Evolutionary conservation across 345 rosid genomes (phyloP), one percentile per base, ranked within the genome.

Genomic region (Noccaea caerulescens): DNA sequence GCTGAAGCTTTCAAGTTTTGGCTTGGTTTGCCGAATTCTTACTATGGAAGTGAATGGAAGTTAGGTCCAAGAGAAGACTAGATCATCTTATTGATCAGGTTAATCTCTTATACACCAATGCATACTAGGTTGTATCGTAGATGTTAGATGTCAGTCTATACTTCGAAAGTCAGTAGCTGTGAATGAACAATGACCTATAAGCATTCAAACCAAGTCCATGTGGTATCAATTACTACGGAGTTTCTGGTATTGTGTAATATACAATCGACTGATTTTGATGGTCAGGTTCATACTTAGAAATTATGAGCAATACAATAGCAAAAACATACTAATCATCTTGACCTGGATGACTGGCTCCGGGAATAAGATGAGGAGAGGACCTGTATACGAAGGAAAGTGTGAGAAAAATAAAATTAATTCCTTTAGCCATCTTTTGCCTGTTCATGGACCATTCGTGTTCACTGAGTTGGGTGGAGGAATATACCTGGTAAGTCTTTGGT

Each of bases 1-100:
- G 93, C 97, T 0, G 98, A 91, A 86, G 98, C 98, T 49, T 91
- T 89, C 82, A 93, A 93, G 81, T 93, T 91, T 73, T 91, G 97
- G 97, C 73, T 93, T 69, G 98, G 98, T 69, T 79, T 91, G 66
- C 97, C 98, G 38, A 91, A 91, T 80, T 87, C 92, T 52, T 93
- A 91, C 64, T 91, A 93, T 58, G 90, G 84, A 6, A 87, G 96
- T 49, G 98, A 93, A 64, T 91, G 98, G 97, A 83, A 79, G 51
- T 63, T 84, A 12, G 84, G 79, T 20, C 83, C 83, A 61, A 67
- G 50, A 8, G 81, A 71, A 36, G 78, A 77, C 42, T 77, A 75
- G 74, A 68, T 54, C 45, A 54, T 44, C 20, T 1, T 75, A 49
- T 49, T 69, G 73, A 25, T 67, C 70, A 60, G 47, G 58, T 14